Percentiles rank a stretch among this genome's conserved stretches.
These are phyloP conservation scores for sorghum (Sorghum bicolor) DNA, from an alignment of 176 grass and related monocot genomes.

Conservation along the genomic window Sorghum_bicolor_NCBIv3 NC_012870.2:64182001-64182500, in stretches of 20 bases:
- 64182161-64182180: neutral
- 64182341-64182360: neutral
- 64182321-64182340: neutral
- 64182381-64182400: neutral
- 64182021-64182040: neutral
- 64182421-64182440: neutral
- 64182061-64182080: neutral
- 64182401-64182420: neutral
- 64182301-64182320: neutral
- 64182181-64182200: neutral
- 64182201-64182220: neutral
- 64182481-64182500: slow-evolving; percentile 21
- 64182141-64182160: no score
- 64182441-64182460: neutral
- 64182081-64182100: no score
- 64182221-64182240: neutral
- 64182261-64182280: neutral
- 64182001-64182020: no score
- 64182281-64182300: no score
- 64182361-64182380: neutral
- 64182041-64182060: neutral
- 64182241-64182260: neutral
- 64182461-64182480: neutral
- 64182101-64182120: no score
- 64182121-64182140: no score